Conservation (phyloP, 106 monocot species). For the Dendrobium huoshanense region DNA sequence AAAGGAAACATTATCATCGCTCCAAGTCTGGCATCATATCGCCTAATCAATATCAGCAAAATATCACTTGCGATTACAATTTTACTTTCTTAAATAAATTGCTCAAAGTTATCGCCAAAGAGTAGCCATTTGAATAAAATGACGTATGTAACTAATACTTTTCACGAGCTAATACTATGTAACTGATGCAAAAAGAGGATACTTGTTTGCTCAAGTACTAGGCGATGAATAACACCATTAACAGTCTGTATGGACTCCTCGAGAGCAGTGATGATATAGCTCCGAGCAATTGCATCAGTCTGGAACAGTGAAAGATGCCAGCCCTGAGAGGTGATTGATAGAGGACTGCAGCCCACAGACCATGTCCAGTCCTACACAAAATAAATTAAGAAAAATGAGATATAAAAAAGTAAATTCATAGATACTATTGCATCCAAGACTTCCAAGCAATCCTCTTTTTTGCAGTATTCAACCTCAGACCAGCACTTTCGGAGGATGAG, state of each 20-base stretch:
- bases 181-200: conserved; percentile 38
- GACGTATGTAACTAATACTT: not conserved
- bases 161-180: not conserved
- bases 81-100: not conserved
- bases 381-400: not conserved
- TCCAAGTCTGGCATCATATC: not conserved
- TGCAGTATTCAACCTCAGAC: not conserved
- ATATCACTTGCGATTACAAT: not conserved
- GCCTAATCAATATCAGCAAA: not conserved
- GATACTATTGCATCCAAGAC: not conserved
- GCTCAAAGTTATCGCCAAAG: not conserved
- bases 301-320: conserved; percentile 83
- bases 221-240: conserved; percentile 72
- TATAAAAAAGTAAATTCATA: not conserved
- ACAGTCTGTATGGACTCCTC: conserved; percentile 84
- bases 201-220: conserved; percentile 86
- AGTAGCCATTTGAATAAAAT: not conserved
- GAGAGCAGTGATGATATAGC: conserved; percentile 77
- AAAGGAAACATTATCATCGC: not conserved
- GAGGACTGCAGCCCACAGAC: conserved; percentile 94
- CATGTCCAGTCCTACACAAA: conserved; percentile 81
- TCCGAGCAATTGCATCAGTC: conserved; percentile 75
- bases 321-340: conserved; percentile 82
- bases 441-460: not conserved
- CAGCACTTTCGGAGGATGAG: not conserved